Evolutionary conservation across 345 rosid genomes (phyloP), one percentile per base, ranked within the genome.

Genomic region (Salix viminalis): DNA sequence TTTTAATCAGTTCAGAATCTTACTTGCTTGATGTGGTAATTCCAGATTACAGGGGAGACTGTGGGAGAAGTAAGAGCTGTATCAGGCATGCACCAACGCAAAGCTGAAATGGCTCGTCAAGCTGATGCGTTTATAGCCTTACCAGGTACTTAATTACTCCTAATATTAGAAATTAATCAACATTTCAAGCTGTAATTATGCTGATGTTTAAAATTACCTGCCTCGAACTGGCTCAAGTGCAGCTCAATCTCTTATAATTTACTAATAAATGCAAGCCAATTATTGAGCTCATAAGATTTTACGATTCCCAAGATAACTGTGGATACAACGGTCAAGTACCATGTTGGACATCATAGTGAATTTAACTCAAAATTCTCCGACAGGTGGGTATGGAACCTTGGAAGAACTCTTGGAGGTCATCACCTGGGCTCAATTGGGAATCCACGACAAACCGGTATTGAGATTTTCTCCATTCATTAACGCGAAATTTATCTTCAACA

Each of bases 91-190:
- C 96, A 90, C 83, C 96, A 90, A 75, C 79, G 94, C 44, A 88
- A 91, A 79, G 96, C 96, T 19, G 92, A 91, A 83, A 91, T 91
- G 96, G 89, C 96, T 62, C 91, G 91, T 37, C 93, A 90, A 71
- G 93, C 96, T 24, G 96, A 91, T 72, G 93, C 96, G 10, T 91
- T 91, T 77, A 85, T 91, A 52, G 91, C 93, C 72, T 78, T 91
- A 60, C 96, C 96, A 65, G 95, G 94, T 87, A 71, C 52, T 26
- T 0, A 28, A 70, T n/a, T 34, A 6, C 12, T 46, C 13, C 9
- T 30, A 18, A 19, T 7, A 48, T 8, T 23, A 13, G 23, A 68
- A 6, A 68, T 68, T 9, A 41, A 46, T 7, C 37, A 70, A 28
- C 23, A 46, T 26, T 50, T 50, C 34, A 23, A 28, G 16, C 41